phyloP scores from a whole-genome alignment of 169 alveolate species.

The Babesia sp. region DNA sequence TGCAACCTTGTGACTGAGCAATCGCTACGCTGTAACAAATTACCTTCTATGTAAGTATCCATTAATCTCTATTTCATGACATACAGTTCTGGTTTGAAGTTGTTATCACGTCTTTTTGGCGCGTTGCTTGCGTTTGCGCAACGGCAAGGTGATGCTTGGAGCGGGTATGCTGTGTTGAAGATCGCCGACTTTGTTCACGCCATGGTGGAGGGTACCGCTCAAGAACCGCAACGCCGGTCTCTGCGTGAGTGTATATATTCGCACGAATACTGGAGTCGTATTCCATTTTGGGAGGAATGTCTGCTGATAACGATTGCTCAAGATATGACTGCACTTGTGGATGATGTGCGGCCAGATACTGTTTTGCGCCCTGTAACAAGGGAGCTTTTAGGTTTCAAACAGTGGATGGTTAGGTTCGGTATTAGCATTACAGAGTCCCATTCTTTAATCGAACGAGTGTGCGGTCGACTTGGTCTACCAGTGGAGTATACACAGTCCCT shows the following conservation, averaged over 20 bases:
- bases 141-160: slow-evolving; percentile 62
- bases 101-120: slow-evolving; percentile 29
- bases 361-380: slow-evolving; percentile 30
- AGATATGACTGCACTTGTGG: slow-evolving; percentile 53
- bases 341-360: slow-evolving; percentile 10
- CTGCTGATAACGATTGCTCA: slow-evolving; percentile 43
- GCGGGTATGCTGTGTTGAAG: slow-evolving; percentile 48
- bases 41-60: slow-evolving; percentile 39
- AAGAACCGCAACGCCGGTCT: slow-evolving; percentile 2
- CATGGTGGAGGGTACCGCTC: neutral
- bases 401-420: slow-evolving; percentile 58
- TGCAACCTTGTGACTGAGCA: slow-evolving; percentile 33
- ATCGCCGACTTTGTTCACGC: slow-evolving; percentile 29
- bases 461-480: slow-evolving; percentile 36
- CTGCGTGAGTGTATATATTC: slow-evolving; percentile 16
- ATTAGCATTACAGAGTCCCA: slow-evolving; percentile 2
- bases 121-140: slow-evolving; percentile 40
- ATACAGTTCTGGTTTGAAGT: slow-evolving; percentile 23
- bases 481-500: slow-evolving; percentile 24
- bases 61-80: neutral
- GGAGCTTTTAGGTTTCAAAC: slow-evolving; percentile 16
- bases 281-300: slow-evolving; percentile 67
- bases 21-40: neutral
- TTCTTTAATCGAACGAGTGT: slow-evolving; percentile 30
- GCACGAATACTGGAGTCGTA: slow-evolving; percentile 59